phyloP scores from a whole-genome alignment of 2,329 filamentous ascomycete genomes.

The Fusarium cicatricum region DNA sequence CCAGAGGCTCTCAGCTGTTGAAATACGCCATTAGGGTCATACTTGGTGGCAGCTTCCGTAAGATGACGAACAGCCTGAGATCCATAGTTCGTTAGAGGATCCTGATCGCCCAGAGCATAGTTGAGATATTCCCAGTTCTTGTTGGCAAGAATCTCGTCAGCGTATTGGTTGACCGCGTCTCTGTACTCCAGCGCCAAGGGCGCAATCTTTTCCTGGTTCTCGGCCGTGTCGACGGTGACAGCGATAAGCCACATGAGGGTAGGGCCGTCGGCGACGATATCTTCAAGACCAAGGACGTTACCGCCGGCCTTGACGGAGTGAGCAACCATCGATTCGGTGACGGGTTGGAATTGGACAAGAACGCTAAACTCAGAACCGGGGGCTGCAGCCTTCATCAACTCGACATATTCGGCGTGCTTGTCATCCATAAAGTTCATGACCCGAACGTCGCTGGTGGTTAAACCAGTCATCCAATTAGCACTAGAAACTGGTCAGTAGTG shows the following conservation, averaged over 20 bases:
- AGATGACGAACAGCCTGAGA: conserved; percentile 45
- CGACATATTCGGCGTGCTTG: conserved; percentile 41
- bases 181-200: conserved; percentile 40
- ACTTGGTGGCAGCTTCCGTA: conserved; percentile 42
- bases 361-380: conserved; percentile 39
- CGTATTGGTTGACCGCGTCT: conserved; percentile 37
- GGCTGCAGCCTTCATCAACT: conserved; percentile 40
- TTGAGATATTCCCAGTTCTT: conserved; percentile 53
- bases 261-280: conserved; percentile 47
- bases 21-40: conserved; percentile 37
- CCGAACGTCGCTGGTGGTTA: conserved; percentile 40
- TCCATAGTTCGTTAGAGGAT: conserved; percentile 50
- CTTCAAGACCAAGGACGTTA: conserved; percentile 46
- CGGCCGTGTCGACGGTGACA: conserved; percentile 51
- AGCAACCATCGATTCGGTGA: conserved; percentile 41
- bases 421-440: conserved; percentile 45
- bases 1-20: conserved; percentile 2
- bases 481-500: not conserved
- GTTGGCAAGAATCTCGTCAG: conserved; percentile 41
- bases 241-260: conserved; percentile 49
- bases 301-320: conserved; percentile 39
- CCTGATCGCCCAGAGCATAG: conserved; percentile 52
- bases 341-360: conserved; percentile 45
- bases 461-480: conserved; percentile 47
- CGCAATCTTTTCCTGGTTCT: conserved; percentile 45